Percentiles rank a stretch among this genome's conserved stretches.
Conservation (phyloP, 495 filamentous ascomycete genomes). For the Aspergillus ellipticus region DNA sequence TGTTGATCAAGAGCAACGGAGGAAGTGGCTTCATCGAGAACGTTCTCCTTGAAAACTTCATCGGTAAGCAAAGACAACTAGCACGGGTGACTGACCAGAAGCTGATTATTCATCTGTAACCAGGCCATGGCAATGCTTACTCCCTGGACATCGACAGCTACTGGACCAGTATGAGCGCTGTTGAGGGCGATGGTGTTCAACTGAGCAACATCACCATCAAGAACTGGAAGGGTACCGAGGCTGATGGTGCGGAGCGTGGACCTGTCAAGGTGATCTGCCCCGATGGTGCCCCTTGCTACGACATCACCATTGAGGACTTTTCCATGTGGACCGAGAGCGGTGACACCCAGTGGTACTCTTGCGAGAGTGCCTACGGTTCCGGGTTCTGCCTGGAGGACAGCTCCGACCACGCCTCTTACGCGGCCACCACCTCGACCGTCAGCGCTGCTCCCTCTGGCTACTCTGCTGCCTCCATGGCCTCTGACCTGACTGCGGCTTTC, state of each 20-base stretch:
- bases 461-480: slow-evolving; percentile 46
- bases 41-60: slow-evolving; percentile 54
- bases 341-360: slow-evolving; percentile 39
- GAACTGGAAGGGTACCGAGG: slow-evolving; percentile 56
- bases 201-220: slow-evolving; percentile 49
- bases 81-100: background rate
- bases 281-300: slow-evolving; percentile 47
- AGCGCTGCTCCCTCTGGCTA: slow-evolving; percentile 42
- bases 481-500: slow-evolving; percentile 41
- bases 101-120: background rate
- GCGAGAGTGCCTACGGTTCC: slow-evolving; percentile 47
- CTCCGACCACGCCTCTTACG: slow-evolving; percentile 22
- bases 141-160: slow-evolving; percentile 53
- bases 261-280: slow-evolving; percentile 49
- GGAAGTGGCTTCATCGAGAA: slow-evolving; percentile 46
- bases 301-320: slow-evolving; percentile 50
- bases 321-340: slow-evolving; percentile 59
- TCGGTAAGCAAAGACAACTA: slow-evolving; percentile 25
- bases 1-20: slow-evolving; percentile 60
- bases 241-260: slow-evolving; percentile 45
- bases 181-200: slow-evolving; percentile 45
- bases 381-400: slow-evolving; percentile 43
- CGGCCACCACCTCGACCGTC: slow-evolving; percentile 33
- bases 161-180: slow-evolving; percentile 41
- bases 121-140: slow-evolving; percentile 50